A percentile compares a stretch with the other conserved stretches of the same genome.
These are phyloP conservation scores for Rubia yunnanensis DNA, from an alignment of 257 asterid genomes.

Conservation along the genomic window DNA sequence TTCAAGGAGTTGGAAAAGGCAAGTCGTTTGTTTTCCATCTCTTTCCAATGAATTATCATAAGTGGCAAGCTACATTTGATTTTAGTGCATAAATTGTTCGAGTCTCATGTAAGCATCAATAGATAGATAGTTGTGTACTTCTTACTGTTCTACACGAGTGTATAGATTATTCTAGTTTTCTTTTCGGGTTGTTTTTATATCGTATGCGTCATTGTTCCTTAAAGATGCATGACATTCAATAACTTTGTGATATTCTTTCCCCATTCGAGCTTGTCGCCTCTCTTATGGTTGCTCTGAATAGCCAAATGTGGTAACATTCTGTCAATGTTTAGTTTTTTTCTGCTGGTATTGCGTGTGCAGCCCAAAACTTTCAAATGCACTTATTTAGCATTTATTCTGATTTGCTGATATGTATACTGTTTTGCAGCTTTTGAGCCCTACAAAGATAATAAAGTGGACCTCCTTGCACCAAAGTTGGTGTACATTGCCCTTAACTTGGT, in stretches of 20 bases:
- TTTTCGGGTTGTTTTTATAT: background rate
- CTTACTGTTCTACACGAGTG: background rate
- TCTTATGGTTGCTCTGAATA: background rate
- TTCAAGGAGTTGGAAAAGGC: slow-evolving; percentile 93
- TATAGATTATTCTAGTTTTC: background rate
- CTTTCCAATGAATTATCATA: background rate
- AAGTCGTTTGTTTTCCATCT: slow-evolving; percentile 10
- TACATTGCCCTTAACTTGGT: slow-evolving; percentile 79
- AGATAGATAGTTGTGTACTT: background rate
- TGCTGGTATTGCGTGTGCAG: background rate
- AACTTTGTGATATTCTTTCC: background rate
- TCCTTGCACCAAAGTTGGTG: slow-evolving; percentile 60
- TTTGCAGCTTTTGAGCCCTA: slow-evolving; percentile 87
- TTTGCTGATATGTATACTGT: slow-evolving; percentile 11
- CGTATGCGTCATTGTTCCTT: background rate
- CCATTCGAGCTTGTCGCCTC: background rate
- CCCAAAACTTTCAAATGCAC: background rate
- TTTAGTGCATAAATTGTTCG: background rate
- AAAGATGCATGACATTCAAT: background rate
- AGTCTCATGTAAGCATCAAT: background rate
- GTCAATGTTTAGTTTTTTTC: background rate
- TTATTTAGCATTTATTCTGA: background rate
- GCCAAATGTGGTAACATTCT: too few relatives aligned
- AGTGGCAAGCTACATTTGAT: background rate
- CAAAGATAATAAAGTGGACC: slow-evolving; percentile 86